Evolutionary conservation across 805 yeast species (phyloP).

Genomic region (Yamadazyma ubonensis): DNA sequence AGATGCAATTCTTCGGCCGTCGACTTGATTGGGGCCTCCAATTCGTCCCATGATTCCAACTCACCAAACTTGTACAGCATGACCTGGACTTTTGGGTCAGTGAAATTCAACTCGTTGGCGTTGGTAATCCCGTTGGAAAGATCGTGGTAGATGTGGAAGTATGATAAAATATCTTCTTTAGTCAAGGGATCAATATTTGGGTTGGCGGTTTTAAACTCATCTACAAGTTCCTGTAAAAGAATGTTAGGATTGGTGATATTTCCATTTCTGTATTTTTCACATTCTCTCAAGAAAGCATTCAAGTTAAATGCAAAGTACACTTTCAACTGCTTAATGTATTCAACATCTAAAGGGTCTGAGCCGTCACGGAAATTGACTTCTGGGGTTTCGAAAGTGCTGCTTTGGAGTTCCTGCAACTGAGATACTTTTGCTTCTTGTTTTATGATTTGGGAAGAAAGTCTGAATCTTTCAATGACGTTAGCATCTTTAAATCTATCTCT

Average conservation of each 20-base stretch:
- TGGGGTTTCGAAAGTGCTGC: slow-evolving; percentile 17
- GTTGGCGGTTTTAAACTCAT: slow-evolving; percentile 20
- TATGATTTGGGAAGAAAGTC: slow-evolving; percentile 21
- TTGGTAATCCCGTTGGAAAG: slow-evolving; percentile 26
- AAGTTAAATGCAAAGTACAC: slow-evolving; percentile 19
- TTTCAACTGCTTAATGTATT: slow-evolving; percentile 7
- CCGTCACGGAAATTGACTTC: slow-evolving; percentile 17
- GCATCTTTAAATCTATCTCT: slow-evolving; percentile 23
- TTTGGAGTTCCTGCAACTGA: slow-evolving; percentile 18
- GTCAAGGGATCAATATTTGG: slow-evolving; percentile 22
- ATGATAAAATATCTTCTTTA: slow-evolving; percentile 25
- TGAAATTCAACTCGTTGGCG: slow-evolving; percentile 28
- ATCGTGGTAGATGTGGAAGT: slow-evolving; percentile 28
- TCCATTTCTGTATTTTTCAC: slow-evolving; percentile 16
- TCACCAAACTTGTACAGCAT: slow-evolving; percentile 20
- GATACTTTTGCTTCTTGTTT: slow-evolving; percentile 24
- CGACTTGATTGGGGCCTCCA: slow-evolving; percentile 3
- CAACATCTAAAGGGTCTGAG: slow-evolving; percentile 19
- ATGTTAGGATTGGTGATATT: slow-evolving; percentile 19
- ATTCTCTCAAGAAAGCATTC: slow-evolving; percentile 25
- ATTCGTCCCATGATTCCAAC: slow-evolving; percentile 17
- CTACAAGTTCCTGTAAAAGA: slow-evolving; percentile 21
- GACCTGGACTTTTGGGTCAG: slow-evolving; percentile 23
- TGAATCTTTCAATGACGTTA: slow-evolving; percentile 24
- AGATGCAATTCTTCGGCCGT: slow-evolving; percentile 17